A percentile compares a stretch with the other conserved stretches of the same genome.
These are phyloP conservation scores for Cytospora mali DNA, from an alignment of 2,329 filamentous ascomycete genomes.

Conservation along the genomic window DNA sequence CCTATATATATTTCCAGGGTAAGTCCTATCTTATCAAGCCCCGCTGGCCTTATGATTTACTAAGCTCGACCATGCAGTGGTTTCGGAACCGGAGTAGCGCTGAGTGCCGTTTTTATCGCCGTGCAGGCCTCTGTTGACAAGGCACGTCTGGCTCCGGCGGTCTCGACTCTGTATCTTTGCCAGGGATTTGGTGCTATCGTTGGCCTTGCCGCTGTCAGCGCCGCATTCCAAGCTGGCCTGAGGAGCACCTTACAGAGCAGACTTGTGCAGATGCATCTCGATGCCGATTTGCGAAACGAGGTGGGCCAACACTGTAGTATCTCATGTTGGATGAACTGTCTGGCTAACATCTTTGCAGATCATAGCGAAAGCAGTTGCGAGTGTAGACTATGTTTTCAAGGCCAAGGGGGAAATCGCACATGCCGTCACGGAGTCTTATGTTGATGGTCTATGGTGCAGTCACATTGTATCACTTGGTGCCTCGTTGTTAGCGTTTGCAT, in stretches of 20 bases:
- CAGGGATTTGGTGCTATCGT: constrained; percentile 42
- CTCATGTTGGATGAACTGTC: not conserved
- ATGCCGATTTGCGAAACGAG: constrained; percentile 29
- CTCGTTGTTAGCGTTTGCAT: constrained; percentile 33
- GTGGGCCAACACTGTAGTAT: constrained; percentile 22
- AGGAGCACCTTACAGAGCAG: constrained; percentile 30
- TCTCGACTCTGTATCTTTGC: constrained; percentile 45
- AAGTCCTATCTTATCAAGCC: constrained; percentile 15
- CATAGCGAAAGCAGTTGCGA: constrained; percentile 37
- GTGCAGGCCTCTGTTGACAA: constrained; percentile 45
- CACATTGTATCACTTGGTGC: constrained; percentile 39
- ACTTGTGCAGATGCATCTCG: constrained; percentile 33
- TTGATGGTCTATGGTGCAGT: constrained; percentile 40
- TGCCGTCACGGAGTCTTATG: constrained; percentile 39
- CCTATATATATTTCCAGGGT: constrained; percentile 60
- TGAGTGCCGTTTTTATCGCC: constrained; percentile 46
- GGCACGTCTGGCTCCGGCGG: constrained; percentile 43
- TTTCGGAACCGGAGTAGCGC: constrained; percentile 45
- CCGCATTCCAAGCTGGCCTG: constrained; percentile 37
- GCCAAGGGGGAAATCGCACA: constrained; percentile 32
- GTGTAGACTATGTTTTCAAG: constrained; percentile 38
- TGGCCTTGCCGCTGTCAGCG: constrained; percentile 44
- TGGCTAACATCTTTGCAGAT: constrained; percentile 33
- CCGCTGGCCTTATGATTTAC: not conserved
- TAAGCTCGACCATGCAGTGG: constrained; percentile 35